Evolutionary conservation across 2,329 filamentous ascomycete species (phyloP).

Genomic region (Cercospora sp.): DNA sequence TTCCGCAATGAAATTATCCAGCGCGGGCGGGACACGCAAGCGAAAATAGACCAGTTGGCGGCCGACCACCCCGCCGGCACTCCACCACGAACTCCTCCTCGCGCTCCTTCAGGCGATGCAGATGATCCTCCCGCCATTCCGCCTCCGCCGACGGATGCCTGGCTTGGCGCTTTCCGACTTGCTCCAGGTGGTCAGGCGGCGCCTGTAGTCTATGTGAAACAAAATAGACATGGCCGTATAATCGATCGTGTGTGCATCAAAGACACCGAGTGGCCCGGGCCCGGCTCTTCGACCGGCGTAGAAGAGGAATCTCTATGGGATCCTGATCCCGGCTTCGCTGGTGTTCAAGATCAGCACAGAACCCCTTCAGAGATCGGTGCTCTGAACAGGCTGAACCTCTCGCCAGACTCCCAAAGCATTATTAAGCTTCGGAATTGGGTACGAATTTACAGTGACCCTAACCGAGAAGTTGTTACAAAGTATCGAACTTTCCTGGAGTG

Average conservation of each 20-base stretch:
- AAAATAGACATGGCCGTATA: slow-evolving; percentile 9
- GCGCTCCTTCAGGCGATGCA: neutral
- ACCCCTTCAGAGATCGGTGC: slow-evolving; percentile 9
- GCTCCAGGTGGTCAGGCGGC: neutral
- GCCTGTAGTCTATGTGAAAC: slow-evolving; percentile 4
- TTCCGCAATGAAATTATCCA: neutral
- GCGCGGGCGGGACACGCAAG: neutral
- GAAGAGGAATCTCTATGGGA: neutral
- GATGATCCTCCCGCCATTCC: neutral
- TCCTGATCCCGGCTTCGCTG: neutral
- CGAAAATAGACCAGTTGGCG: neutral
- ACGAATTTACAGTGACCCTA: neutral
- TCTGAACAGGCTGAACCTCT: neutral
- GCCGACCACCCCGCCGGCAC: neutral
- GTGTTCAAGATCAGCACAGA: neutral
- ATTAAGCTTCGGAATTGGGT: slow-evolving; percentile 12
- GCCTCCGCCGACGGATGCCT: slow-evolving; percentile 2
- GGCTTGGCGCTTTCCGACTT: slow-evolving; percentile 7
- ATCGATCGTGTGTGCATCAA: slow-evolving; percentile 14
- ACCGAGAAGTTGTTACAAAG: neutral
- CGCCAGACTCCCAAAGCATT: neutral
- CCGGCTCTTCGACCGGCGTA: neutral
- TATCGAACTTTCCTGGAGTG: slow-evolving; percentile 12
- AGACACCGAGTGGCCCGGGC: slow-evolving; percentile 3
- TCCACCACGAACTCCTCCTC: neutral